A percentile compares a stretch with the other conserved stretches of the same genome.
Conservation (phyloP, 805 yeast genomes). For the Yamadazyma akitaensis region DNA sequence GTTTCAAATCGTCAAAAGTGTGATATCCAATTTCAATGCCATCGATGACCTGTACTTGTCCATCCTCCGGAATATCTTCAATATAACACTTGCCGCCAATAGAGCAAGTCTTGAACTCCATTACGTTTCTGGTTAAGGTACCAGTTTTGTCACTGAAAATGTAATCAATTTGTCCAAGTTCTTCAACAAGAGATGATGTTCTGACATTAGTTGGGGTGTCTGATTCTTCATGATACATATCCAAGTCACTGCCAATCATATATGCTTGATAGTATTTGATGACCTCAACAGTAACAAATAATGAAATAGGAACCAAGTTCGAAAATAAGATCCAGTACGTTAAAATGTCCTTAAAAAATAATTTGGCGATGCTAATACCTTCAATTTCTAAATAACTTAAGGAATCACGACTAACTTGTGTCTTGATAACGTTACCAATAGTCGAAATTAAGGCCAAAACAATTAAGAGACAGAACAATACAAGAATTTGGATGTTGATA, state of each 20-base stretch:
- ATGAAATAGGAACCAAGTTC: conserved; percentile 93
- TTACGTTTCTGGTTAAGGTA: conserved; percentile 89
- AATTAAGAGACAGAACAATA: conserved; percentile 77
- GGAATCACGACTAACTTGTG: conserved; percentile 48
- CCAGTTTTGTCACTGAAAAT: conserved; percentile 98
- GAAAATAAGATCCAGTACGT: conserved; percentile 97
- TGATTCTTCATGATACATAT: conserved; percentile 79
- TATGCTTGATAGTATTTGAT: conserved; percentile 94
- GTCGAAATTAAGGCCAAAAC: conserved; percentile 76
- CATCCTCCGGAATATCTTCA: conserved; percentile 88
- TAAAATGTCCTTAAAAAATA: conserved; percentile 81
- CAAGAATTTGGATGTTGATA: conserved; percentile 88
- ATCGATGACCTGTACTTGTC: conserved; percentile 62
- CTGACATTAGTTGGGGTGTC: conserved; percentile 96
- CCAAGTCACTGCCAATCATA: conserved; percentile 91
- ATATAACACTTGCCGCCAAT: conserved; percentile 91
- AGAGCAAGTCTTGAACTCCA: conserved; percentile 93
- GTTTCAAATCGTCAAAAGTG: conserved; percentile 57
- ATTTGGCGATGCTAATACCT: conserved; percentile 61
- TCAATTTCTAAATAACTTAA: conserved; percentile 66
- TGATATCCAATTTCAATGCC: conserved; percentile 80
- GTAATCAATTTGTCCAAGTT: conserved; percentile 93
- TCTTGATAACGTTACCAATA: conserved; percentile 79
- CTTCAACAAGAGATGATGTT: conserved; percentile 94
- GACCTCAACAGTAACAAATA: conserved; percentile 93